phyloP scores from a whole-genome alignment of 805 yeast species.

The Komagataella kurtzmanii region DNA sequence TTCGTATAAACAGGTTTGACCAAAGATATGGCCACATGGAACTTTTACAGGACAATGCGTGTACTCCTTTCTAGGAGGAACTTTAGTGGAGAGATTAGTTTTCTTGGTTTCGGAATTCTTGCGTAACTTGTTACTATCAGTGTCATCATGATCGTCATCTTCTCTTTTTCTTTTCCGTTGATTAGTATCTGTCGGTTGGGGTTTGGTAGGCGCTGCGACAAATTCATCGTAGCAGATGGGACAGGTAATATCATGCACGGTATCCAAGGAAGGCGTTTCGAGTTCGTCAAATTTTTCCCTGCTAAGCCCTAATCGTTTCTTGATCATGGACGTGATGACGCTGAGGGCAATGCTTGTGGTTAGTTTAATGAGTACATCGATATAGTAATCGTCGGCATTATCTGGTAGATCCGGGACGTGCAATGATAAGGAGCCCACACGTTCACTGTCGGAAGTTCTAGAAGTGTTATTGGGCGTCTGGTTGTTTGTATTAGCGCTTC shows the following conservation, averaged over 20 bases:
- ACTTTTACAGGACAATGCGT: slow-evolving; percentile 56
- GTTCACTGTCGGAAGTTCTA: slow-evolving; percentile 12
- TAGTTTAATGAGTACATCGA: slow-evolving; percentile 46
- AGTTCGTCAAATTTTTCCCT: slow-evolving; percentile 30
- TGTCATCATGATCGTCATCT: slow-evolving; percentile 9
- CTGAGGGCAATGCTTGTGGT: slow-evolving; percentile 63
- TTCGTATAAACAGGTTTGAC: slow-evolving; percentile 67
- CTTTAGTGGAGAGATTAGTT: slow-evolving; percentile 6
- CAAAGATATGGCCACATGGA: slow-evolving; percentile 85
- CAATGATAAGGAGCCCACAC: slow-evolving; percentile 46
- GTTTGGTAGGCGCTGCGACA: slow-evolving; percentile 8
- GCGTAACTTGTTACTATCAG: slow-evolving; percentile 7
- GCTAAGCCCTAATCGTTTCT: slow-evolving; percentile 38
- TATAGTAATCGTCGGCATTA: slow-evolving; percentile 43
- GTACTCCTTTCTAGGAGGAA: slow-evolving; percentile 11
- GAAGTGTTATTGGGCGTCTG: slow-evolving; percentile 5
- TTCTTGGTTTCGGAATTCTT: slow-evolving; percentile 9
- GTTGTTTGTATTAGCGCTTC: slow-evolving; percentile 10
- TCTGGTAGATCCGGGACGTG: slow-evolving; percentile 55
- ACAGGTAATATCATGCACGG: slow-evolving; percentile 25
- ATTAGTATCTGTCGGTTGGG: background rate
- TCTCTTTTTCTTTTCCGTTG: slow-evolving; percentile 14
- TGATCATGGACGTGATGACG: slow-evolving; percentile 38
- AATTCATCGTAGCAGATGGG: slow-evolving; percentile 53
- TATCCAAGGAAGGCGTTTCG: slow-evolving; percentile 8